Conservation (phyloP, 805 yeast genomes). For the Cyberlindnera petersonii region DNA sequence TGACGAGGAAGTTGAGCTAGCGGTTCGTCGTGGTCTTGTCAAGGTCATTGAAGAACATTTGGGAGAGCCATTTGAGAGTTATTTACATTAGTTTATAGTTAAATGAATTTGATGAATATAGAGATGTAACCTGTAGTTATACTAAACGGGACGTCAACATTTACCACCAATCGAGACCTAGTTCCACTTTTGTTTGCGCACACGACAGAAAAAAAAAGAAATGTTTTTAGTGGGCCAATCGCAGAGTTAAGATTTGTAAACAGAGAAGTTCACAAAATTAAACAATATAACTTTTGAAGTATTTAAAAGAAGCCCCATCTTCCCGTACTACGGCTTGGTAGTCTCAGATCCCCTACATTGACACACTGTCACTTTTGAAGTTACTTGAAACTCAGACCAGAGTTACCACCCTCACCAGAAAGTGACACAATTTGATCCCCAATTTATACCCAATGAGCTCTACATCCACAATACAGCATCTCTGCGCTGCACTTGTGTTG, state of each 20-base stretch:
- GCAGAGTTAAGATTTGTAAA: constrained; percentile 6
- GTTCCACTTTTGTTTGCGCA: neutral
- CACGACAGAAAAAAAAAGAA: constrained; percentile 2
- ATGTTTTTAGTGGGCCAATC: constrained; percentile 5
- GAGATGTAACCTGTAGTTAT: no score
- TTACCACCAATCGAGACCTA: neutral
- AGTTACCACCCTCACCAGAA: neutral
- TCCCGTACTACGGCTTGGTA: no score
- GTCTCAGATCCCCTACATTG: no score
- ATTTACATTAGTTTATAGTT: constrained; percentile 39
- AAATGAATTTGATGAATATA: neutral
- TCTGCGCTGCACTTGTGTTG: constrained; percentile 4
- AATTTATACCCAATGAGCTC: constrained; percentile 1
- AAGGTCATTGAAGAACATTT: constrained; percentile 87
- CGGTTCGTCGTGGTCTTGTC: constrained; percentile 85
- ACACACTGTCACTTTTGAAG: neutral
- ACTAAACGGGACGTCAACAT: no score
- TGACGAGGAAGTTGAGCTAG: constrained; percentile 87
- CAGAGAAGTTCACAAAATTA: no score
- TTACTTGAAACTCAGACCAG: neutral
- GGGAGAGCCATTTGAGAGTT: constrained; percentile 92
- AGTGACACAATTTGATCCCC: neutral
- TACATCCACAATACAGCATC: constrained; percentile 1
- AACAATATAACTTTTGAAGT: no score
- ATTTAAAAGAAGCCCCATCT: no score